Evolutionary conservation across 164 flowering plant species (phyloP).

Genomic region (Hamamelis virginiana): DNA sequence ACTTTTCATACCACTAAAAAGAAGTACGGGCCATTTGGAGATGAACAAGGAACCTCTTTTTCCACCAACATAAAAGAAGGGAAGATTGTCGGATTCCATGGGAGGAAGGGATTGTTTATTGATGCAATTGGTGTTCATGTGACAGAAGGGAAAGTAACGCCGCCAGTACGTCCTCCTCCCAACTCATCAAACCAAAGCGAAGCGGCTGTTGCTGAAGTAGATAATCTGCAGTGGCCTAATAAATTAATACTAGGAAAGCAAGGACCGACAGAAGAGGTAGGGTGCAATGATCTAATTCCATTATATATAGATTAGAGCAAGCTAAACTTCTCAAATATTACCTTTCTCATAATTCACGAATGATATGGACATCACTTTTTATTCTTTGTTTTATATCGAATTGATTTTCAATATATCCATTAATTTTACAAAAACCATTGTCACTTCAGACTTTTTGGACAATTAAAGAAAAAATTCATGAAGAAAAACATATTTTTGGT

Average conservation of each 20-base stretch:
- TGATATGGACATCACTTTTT: too few relatives aligned
- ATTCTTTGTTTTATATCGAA: too few relatives aligned
- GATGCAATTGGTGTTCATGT: constrained; percentile 79
- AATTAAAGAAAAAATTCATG: too few relatives aligned
- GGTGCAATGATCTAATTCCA: neutral
- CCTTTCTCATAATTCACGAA: too few relatives aligned
- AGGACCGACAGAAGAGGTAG: constrained; percentile 48
- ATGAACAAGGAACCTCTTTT: constrained; percentile 66
- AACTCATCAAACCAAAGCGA: constrained; percentile 15
- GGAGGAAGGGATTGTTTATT: constrained; percentile 64
- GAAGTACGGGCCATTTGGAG: constrained; percentile 79
- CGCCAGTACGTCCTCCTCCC: constrained; percentile 20
- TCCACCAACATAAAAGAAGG: constrained; percentile 47
- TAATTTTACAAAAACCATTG: too few relatives aligned
- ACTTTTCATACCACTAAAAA: constrained; percentile 73
- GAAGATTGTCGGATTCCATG: constrained; percentile 74
- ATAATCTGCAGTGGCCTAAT: constrained; percentile 45
- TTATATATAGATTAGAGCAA: neutral
- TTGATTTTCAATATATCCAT: too few relatives aligned
- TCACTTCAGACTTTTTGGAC: too few relatives aligned
- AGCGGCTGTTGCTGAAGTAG: constrained; percentile 25
- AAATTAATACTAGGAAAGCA: constrained; percentile 36
- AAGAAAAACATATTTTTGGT: too few relatives aligned
- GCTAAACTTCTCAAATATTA: too few relatives aligned
- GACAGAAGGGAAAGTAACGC: constrained; percentile 47